These are phyloP conservation scores for Pythium periplocum DNA, from an alignment of 352 stramenopile genomes.

Conservation along the genomic window DNA sequence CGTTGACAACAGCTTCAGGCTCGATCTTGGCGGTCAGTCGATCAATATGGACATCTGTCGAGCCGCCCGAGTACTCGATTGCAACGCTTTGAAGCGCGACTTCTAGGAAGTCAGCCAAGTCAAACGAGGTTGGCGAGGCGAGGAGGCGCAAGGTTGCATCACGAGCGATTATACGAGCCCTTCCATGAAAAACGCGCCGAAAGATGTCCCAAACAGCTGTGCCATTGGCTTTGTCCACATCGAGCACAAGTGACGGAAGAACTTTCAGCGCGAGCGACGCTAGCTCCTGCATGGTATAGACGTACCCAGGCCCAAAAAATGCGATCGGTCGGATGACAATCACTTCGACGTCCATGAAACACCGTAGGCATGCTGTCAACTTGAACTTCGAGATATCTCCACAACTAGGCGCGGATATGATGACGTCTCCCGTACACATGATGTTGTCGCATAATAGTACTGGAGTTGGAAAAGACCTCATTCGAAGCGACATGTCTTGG, in stretches of 20 bases:
- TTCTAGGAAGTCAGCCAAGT: slow-evolving; percentile 47
- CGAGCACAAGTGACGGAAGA: slow-evolving; percentile 34
- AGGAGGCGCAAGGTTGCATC: slow-evolving; percentile 44
- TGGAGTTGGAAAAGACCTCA: slow-evolving; percentile 48
- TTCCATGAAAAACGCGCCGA: slow-evolving; percentile 56
- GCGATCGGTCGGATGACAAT: slow-evolving; percentile 25
- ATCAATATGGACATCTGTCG: slow-evolving; percentile 34
- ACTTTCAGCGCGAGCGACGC: slow-evolving; percentile 20
- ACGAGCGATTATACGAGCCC: slow-evolving; percentile 25
- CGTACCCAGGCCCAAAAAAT: slow-evolving; percentile 53
- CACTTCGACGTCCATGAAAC: slow-evolving; percentile 38
- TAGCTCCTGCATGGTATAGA: slow-evolving; percentile 51
- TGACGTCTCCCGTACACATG: slow-evolving; percentile 24
- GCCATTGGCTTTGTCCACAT: slow-evolving; percentile 36
- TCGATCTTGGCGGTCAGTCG: slow-evolving; percentile 58
- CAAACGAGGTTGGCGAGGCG: slow-evolving; percentile 37
- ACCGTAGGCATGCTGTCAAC: slow-evolving; percentile 26
- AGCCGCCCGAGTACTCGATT: slow-evolving; percentile 25
- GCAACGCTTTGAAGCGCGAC: slow-evolving; percentile 29
- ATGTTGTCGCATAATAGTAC: slow-evolving; percentile 34
- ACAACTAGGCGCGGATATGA: slow-evolving; percentile 24
- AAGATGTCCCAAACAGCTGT: slow-evolving; percentile 48
- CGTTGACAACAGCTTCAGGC: slow-evolving; percentile 52
- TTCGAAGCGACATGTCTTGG: slow-evolving; percentile 25
- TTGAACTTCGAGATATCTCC: slow-evolving; percentile 10